Evolutionary conservation across 257 asterid genomes (phyloP).

Genomic region (Gentiana dahurica): DNA sequence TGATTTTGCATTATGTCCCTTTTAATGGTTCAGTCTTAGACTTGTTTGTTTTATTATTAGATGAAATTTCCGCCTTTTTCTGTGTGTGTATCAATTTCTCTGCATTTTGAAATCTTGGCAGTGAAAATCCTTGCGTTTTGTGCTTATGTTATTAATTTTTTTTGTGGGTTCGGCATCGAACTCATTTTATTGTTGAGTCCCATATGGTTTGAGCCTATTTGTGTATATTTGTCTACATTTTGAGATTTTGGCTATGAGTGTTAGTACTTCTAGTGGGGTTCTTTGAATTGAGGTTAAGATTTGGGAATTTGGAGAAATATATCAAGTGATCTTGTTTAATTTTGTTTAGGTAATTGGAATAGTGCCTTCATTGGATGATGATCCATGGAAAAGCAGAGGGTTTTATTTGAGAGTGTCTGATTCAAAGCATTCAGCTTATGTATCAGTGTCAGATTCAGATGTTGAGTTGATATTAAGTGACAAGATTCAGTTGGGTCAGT

Average conservation of each 20-base stretch:
- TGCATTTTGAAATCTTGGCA: background rate
- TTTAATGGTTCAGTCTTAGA: too few relatives aligned
- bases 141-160: too few relatives aligned
- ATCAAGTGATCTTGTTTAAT: background rate
- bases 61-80: background rate
- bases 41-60: too few relatives aligned
- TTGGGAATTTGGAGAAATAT: background rate
- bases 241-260: background rate
- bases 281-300: background rate
- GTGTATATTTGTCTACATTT: conserved; percentile 2
- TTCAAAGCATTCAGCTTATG: conserved; percentile 89
- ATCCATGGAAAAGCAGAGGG: conserved; percentile 94
- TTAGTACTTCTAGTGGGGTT: background rate
- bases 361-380: conserved; percentile 78
- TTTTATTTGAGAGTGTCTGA: conserved; percentile 84
- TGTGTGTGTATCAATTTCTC: too few relatives aligned
- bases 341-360: conserved; percentile 60
- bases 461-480: conserved; percentile 65
- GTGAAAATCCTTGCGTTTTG: background rate
- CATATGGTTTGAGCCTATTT: too few relatives aligned
- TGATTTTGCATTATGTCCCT: too few relatives aligned
- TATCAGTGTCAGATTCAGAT: conserved; percentile 68
- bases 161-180: too few relatives aligned
- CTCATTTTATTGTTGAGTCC: too few relatives aligned
- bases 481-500: conserved; percentile 83